These are phyloP conservation scores for Tritrichomonas musculus DNA, from an alignment of 208 protist species.

Conservation along the genomic window DNA sequence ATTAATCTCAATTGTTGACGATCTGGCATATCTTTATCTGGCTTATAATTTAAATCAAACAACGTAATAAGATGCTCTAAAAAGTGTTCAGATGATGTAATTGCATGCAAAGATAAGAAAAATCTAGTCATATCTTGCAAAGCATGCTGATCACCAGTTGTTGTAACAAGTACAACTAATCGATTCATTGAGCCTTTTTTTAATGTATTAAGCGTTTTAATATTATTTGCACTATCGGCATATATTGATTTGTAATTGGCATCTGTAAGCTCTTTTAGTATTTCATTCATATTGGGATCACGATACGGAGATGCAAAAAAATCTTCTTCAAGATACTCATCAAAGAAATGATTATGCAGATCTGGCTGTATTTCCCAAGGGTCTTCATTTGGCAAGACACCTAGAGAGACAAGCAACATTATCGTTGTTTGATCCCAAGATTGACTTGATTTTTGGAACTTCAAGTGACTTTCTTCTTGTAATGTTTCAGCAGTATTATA, in stretches of 20 bases:
- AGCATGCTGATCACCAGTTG: background rate
- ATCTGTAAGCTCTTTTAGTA: background rate
- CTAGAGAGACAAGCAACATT: background rate
- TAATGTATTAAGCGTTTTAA: background rate
- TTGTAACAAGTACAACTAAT: background rate
- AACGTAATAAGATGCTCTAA: background rate
- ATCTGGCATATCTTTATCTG: background rate
- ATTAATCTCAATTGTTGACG: background rate
- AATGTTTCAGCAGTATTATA: background rate
- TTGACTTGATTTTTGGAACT: background rate
- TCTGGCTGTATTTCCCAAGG: background rate
- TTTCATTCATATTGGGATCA: background rate
- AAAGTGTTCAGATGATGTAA: background rate
- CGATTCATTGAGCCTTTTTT: background rate
- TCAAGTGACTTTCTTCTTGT: background rate
- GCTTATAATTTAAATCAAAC: background rate
- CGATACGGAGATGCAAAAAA: background rate
- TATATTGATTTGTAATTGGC: background rate
- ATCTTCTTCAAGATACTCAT: background rate
- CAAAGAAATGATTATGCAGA: background rate
- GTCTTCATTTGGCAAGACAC: background rate
- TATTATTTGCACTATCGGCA: background rate
- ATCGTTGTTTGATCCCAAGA: background rate
- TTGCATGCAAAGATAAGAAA: background rate
- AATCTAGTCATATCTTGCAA: background rate